phyloP scores from a whole-genome alignment of 306 rosid species.

The Pterocarpus macrocarpus region DNA sequence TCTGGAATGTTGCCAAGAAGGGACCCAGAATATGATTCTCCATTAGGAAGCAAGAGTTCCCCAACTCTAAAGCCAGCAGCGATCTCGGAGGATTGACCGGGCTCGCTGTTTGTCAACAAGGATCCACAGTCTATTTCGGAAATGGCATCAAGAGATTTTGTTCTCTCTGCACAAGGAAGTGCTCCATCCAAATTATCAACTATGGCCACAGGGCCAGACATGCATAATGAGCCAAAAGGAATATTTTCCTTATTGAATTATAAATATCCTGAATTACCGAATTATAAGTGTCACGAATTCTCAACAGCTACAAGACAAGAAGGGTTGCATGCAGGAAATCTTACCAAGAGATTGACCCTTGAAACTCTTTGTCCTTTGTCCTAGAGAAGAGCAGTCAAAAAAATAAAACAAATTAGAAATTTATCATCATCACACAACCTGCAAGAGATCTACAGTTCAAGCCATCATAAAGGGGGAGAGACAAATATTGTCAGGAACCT shows the following conservation, averaged over 20 bases:
- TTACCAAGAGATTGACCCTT: conserved; percentile 48
- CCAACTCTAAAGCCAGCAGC: conserved; percentile 75
- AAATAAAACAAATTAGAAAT: conserved; percentile 45
- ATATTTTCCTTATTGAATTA: conserved; percentile 56
- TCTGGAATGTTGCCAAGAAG: conserved; percentile 84
- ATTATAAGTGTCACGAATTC: conserved; percentile 50
- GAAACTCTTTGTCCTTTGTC: conserved; percentile 56
- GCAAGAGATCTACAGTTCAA: conserved; percentile 34
- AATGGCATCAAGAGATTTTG: conserved; percentile 75
- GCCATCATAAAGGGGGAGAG: conserved; percentile 10
- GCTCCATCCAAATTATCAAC: conserved; percentile 68
- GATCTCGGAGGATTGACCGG: conserved; percentile 66
- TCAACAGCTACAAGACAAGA: conserved; percentile 58
- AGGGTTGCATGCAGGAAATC: conserved; percentile 48
- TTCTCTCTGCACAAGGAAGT: conserved; percentile 74
- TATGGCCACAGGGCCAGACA: conserved; percentile 96
- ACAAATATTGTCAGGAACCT: conserved; percentile 25
- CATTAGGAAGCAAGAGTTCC: conserved; percentile 71
- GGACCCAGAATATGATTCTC: conserved; percentile 83
- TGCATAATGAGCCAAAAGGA: conserved; percentile 79
- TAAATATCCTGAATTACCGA: conserved; percentile 38
- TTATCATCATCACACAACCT: conserved; percentile 23
- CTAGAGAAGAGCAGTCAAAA: conserved; percentile 34
- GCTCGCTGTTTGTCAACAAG: conserved; percentile 61
- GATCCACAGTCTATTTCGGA: conserved; percentile 53